Percentiles rank a stretch among this genome's conserved stretches.
These are phyloP conservation scores for Posidonia australis DNA, from an alignment of 106 monocot species.

Conservation along the genomic window DNA sequence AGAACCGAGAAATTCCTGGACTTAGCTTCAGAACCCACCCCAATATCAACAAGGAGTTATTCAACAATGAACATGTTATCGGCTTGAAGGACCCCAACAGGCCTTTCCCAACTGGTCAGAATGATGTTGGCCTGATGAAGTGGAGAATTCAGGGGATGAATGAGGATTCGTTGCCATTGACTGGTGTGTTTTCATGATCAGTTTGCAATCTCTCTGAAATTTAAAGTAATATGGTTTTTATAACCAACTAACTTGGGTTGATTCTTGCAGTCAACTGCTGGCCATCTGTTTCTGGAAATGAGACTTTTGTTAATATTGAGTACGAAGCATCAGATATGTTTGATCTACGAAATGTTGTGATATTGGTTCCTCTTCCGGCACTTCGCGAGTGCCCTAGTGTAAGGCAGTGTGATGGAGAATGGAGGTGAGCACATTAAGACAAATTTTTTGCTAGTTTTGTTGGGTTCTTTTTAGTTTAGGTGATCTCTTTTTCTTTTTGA, in stretches of 20 bases:
- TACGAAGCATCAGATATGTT: slow-evolving; percentile 89
- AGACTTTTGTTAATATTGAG: slow-evolving; percentile 96
- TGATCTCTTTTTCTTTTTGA: too few species aligned
- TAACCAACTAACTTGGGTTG: slow-evolving; percentile 1
- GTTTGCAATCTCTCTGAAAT: neutral
- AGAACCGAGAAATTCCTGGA: slow-evolving; percentile 62
- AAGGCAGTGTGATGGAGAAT: slow-evolving; percentile 93
- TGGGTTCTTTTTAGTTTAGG: neutral
- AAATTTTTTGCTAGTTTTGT: neutral
- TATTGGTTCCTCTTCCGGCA: slow-evolving; percentile 86
- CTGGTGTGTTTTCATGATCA: slow-evolving; percentile 31
- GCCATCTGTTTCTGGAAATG: slow-evolving; percentile 92
- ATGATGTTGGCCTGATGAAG: slow-evolving; percentile 85
- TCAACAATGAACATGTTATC: slow-evolving; percentile 68
- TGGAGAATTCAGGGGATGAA: slow-evolving; percentile 97
- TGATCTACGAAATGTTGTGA: slow-evolving; percentile 83
- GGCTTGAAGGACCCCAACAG: slow-evolving; percentile 87
- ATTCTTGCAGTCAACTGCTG: slow-evolving; percentile 83
- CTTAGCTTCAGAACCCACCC: slow-evolving; percentile 95
- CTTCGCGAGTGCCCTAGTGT: slow-evolving; percentile 74
- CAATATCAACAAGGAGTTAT: slow-evolving; percentile 94
- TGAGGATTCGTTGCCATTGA: slow-evolving; percentile 73
- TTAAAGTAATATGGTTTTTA: neutral
- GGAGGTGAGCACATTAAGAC: slow-evolving; percentile 45
- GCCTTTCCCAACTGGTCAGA: slow-evolving; percentile 91